phyloP scores from a whole-genome alignment of 306 rosid species.

The Carpinus viminea region DNA sequence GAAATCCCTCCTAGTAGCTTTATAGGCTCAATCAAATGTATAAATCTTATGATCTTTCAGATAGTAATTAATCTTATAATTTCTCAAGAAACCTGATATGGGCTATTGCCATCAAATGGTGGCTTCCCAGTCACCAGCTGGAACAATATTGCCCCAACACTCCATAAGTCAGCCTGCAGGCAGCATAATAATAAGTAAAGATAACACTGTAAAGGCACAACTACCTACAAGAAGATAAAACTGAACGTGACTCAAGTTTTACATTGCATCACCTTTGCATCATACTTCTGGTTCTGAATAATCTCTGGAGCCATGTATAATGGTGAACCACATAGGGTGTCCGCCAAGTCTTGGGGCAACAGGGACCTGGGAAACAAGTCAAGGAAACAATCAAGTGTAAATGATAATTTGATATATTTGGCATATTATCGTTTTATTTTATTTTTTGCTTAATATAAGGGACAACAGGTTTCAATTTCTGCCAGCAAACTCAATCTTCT shows the following conservation, averaged over 20 bases:
- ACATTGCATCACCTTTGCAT: slow-evolving; percentile 72
- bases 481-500: slow-evolving; percentile 6
- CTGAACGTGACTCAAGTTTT: slow-evolving; percentile 16
- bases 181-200: slow-evolving; percentile 11
- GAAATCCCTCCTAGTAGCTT: background rate
- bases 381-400: slow-evolving; percentile 26
- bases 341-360: slow-evolving; percentile 67
- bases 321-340: slow-evolving; percentile 94
- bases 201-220: slow-evolving; percentile 7
- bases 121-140: slow-evolving; percentile 87
- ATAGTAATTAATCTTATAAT: background rate
- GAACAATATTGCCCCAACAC: slow-evolving; percentile 93
- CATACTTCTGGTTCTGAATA: slow-evolving; percentile 65
- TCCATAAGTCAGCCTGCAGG: slow-evolving; percentile 97
- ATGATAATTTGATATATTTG: background rate
- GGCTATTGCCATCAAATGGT: slow-evolving; percentile 85
- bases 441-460: slow-evolving; percentile 10
- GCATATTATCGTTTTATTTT: slow-evolving; percentile 5
- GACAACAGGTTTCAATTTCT: background rate
- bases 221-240: slow-evolving; percentile 5
- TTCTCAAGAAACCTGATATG: slow-evolving; percentile 59
- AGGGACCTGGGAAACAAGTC: slow-evolving; percentile 66
- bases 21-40: background rate
- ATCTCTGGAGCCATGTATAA: slow-evolving; percentile 99
- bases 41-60: background rate